These are phyloP conservation scores for Suillus variegatus DNA, from an alignment of 768 basidiomycete genomes.

Conservation along the genomic window DNA sequence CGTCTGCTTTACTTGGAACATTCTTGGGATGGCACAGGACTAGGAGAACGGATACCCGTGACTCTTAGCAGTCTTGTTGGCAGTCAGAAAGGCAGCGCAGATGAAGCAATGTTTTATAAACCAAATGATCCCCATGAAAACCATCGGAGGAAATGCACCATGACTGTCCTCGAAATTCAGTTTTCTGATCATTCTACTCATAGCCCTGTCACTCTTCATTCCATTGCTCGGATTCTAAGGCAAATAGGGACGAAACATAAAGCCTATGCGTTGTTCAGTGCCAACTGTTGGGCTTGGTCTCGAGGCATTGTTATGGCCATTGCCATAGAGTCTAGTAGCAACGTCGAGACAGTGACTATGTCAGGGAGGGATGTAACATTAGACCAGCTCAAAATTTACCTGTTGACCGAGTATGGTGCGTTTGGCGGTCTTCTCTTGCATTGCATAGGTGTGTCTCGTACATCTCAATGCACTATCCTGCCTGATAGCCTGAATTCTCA, in stretches of 20 bases:
- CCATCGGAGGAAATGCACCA: not conserved
- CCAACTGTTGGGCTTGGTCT: slow-evolving; percentile 7
- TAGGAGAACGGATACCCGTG: not conserved
- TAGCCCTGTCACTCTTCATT: not conserved
- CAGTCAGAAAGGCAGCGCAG: slow-evolving; percentile 2
- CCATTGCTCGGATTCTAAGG: not conserved
- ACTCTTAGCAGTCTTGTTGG: not conserved
- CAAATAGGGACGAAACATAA: not conserved
- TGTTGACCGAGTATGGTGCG: slow-evolving; percentile 2
- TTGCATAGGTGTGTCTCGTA: not conserved
- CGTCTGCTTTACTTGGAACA: slow-evolving; percentile 3
- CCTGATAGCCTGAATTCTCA: not conserved
- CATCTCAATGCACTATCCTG: not conserved
- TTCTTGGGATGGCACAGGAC: not conserved
- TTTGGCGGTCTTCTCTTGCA: not conserved
- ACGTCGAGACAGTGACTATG: not conserved
- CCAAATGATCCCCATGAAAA: not conserved
- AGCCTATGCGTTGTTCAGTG: slow-evolving; percentile 2
- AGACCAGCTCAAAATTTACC: not conserved
- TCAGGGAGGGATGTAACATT: not conserved
- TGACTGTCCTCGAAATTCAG: slow-evolving; percentile 1
- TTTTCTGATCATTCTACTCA: not conserved
- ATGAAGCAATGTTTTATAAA: slow-evolving; percentile 1
- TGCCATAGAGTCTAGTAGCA: not conserved
- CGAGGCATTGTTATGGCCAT: not conserved